Base-by-base conservation (phyloP, 176 grass and related monocot species). In the Avena insularis region DNA sequence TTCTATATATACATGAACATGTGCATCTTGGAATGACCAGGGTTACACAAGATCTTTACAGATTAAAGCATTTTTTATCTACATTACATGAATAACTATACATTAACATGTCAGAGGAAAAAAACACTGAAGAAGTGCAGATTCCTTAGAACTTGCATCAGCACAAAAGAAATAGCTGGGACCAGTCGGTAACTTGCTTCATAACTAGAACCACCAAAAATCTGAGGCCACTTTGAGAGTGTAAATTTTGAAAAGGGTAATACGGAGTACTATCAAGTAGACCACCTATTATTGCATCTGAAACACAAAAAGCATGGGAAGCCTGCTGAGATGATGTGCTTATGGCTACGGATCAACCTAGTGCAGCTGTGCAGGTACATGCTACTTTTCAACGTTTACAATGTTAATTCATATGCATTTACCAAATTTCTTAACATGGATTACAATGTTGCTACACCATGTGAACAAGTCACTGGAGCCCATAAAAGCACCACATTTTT, bases 201-300 rank as follows among this genome's bases (percentile, higher is more conserved):
- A 59, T 49, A 46, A 10, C 20, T 69, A 45, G 2, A 15, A 6
- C 11, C 17, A 86, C n/a, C 16, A 58, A 29, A 79, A 79, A 43
- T 75, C 46, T 25, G 6, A 75, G 71, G 23, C 14, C 12, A 16
- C 21, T 75, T 75, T 29, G 7, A 75, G 72, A 51, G 50, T 51
- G 47, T 75, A 29, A 12, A 48, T 16, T 51, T 15, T 75, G 72
- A 75, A 12, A 75, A 51, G 21, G 7, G 21, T 27, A 29, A 75
- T 29, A 48, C 46, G 40, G 40, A 43, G 40, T 43, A 21, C 23
- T 50, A 76, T 48, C 73, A 76, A 53, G 21, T 4, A 45, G 25
- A 71, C 38, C 51, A 38, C 56, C 63, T 60, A 54, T 85, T 51
- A 9, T 48, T 63, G 71, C 82, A 50, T 45, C 55, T 84, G 59